These are phyloP conservation scores for Coriaria nepalensis DNA, from an alignment of 306 rosid species.

Conservation along the genomic window DNA sequence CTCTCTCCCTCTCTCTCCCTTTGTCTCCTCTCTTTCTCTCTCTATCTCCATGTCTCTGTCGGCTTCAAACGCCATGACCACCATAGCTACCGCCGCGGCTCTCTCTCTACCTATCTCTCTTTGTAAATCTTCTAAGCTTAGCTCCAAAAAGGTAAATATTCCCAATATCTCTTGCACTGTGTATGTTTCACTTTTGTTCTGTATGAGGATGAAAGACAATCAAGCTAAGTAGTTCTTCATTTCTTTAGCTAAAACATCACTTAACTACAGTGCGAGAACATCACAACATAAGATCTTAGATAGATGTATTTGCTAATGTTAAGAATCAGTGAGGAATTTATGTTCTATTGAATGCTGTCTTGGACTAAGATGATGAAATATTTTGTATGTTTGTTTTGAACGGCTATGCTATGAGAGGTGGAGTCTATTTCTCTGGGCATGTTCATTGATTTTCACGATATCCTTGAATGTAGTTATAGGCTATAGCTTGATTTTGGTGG, in stretches of 20 bases:
- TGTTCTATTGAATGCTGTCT: no score
- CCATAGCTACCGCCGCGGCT: slow-evolving; percentile 72
- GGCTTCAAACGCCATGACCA: slow-evolving; percentile 47
- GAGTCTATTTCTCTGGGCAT: no score
- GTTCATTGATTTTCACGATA: background rate
- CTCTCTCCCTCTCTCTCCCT: background rate
- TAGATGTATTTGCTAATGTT: no score
- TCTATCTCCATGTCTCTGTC: slow-evolving; percentile 11
- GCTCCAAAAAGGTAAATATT: slow-evolving; percentile 36
- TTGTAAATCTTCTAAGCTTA: slow-evolving; percentile 39
- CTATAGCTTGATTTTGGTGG: slow-evolving; percentile 8
- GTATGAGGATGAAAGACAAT: background rate
- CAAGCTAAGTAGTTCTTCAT: no score
- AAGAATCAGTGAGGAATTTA: no score
- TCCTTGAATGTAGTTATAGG: background rate
- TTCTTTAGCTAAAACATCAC: no score
- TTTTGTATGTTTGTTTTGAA: no score
- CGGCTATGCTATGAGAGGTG: no score
- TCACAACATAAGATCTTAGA: no score
- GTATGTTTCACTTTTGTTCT: background rate
- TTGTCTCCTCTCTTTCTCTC: slow-evolving; percentile 4
- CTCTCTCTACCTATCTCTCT: slow-evolving; percentile 46
- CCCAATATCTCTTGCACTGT: background rate
- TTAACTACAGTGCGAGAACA: no score
- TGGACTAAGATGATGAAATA: no score